Evolutionary conservation across 371 early-diverging fungal species (phyloP).

Genomic region (Gilbertella persicaria): DNA sequence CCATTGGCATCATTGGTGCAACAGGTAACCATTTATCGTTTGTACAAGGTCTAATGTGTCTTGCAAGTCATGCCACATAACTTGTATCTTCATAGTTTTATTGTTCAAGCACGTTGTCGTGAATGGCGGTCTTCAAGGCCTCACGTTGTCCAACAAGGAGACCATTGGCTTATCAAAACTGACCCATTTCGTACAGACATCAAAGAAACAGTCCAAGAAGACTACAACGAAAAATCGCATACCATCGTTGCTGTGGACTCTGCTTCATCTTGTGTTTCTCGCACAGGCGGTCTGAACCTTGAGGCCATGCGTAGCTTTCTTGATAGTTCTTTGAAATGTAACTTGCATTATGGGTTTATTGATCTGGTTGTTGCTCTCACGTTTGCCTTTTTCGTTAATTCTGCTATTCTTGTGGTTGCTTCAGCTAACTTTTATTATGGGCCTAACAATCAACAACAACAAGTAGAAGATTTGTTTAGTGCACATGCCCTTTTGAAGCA

Average conservation of each 20-base stretch:
- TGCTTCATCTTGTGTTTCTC: neutral
- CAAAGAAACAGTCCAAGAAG: neutral
- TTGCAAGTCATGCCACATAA: slow-evolving; percentile 68
- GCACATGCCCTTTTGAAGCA: slow-evolving; percentile 63
- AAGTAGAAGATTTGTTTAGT: slow-evolving; percentile 59
- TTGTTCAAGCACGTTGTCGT: slow-evolving; percentile 61
- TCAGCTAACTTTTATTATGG: slow-evolving; percentile 74
- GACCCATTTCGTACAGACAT: neutral
- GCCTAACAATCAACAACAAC: slow-evolving; percentile 31
- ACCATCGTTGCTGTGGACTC: neutral
- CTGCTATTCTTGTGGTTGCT: slow-evolving; percentile 79
- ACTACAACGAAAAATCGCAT: neutral
- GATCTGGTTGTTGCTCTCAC: slow-evolving; percentile 73
- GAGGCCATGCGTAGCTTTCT: slow-evolving; percentile 22
- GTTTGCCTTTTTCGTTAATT: slow-evolving; percentile 79
- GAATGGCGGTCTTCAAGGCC: slow-evolving; percentile 41
- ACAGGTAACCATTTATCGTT: slow-evolving; percentile 59
- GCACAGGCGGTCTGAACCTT: slow-evolving; percentile 5
- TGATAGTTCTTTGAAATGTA: slow-evolving; percentile 13
- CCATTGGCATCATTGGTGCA: slow-evolving; percentile 85
- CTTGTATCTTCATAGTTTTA: slow-evolving; percentile 74
- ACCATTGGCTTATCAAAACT: slow-evolving; percentile 11
- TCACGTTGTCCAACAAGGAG: slow-evolving; percentile 13
- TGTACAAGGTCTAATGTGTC: too few species aligned
- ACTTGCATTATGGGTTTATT: slow-evolving; percentile 45